phyloP scores from a whole-genome alignment of 2,329 filamentous ascomycete species.

The Ceratocystis albifundus region DNA sequence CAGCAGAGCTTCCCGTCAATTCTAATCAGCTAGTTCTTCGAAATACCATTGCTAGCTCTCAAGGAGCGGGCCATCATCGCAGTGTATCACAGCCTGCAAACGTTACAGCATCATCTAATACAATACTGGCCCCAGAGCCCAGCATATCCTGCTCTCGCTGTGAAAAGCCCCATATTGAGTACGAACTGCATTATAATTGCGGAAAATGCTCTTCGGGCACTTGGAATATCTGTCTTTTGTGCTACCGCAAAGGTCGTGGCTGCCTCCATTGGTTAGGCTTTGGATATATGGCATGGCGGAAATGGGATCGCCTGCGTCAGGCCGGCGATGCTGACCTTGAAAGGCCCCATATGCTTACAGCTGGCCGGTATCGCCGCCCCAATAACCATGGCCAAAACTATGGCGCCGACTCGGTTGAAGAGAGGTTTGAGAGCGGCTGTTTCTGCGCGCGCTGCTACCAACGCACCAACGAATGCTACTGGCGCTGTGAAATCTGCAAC shows the following conservation, averaged over 20 bases:
- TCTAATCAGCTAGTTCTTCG: neutral
- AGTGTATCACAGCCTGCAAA: slow-evolving; percentile 12
- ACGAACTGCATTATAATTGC: slow-evolving; percentile 79
- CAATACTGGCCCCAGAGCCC: slow-evolving; percentile 42
- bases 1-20: neutral
- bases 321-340: slow-evolving; percentile 32
- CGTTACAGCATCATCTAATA: neutral
- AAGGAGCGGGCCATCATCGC: slow-evolving; percentile 4
- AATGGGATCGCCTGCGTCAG: slow-evolving; percentile 47
- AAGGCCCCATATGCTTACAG: slow-evolving; percentile 47
- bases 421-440: slow-evolving; percentile 61
- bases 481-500: slow-evolving; percentile 79
- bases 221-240: slow-evolving; percentile 70
- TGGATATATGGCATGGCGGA: slow-evolving; percentile 56
- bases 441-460: slow-evolving; percentile 70
- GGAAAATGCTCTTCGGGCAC: slow-evolving; percentile 53
- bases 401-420: slow-evolving; percentile 50
- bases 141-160: slow-evolving; percentile 64
- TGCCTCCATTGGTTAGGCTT: slow-evolving; percentile 87
- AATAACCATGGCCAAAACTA: slow-evolving; percentile 31
- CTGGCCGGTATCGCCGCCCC: slow-evolving; percentile 45
- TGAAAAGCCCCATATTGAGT: slow-evolving; percentile 60
- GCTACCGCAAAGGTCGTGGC: slow-evolving; percentile 65
- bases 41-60: neutral
- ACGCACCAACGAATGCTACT: slow-evolving; percentile 74